These are phyloP conservation scores for Helotiales sp. DNA, from an alignment of 2,329 filamentous ascomycete genomes.

Conservation along the genomic window DNA sequence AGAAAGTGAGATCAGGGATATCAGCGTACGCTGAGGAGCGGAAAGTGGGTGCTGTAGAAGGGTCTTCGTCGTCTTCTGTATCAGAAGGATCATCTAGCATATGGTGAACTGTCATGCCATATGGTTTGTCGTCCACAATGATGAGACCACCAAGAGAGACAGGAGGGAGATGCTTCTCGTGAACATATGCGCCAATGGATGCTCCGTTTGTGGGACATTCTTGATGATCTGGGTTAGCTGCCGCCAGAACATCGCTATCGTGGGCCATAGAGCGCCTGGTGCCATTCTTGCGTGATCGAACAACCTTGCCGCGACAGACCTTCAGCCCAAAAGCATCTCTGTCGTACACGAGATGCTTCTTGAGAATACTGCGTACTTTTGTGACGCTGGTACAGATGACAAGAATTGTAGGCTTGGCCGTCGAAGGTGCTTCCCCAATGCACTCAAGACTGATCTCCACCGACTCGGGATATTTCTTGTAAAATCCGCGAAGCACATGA, in stretches of 20 bases:
- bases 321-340: slow-evolving; percentile 64
- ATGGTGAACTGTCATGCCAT: slow-evolving; percentile 96
- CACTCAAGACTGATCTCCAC: slow-evolving; percentile 77
- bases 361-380: slow-evolving; percentile 71
- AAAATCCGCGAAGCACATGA: slow-evolving; percentile 67
- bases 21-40: slow-evolving; percentile 30
- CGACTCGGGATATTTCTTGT: slow-evolving; percentile 72
- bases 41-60: slow-evolving; percentile 31
- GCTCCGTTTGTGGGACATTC: slow-evolving; percentile 79
- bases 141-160: slow-evolving; percentile 90
- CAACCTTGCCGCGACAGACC: slow-evolving; percentile 68
- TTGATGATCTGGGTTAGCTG: slow-evolving; percentile 76
- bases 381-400: slow-evolving; percentile 75
- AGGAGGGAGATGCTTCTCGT: slow-evolving; percentile 81
- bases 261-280: slow-evolving; percentile 43
- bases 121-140: slow-evolving; percentile 78
- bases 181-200: slow-evolving; percentile 88
- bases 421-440: slow-evolving; percentile 67
- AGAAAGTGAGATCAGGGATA: slow-evolving; percentile 39
- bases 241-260: slow-evolving; percentile 42
- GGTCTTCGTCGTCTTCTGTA: slow-evolving; percentile 42
- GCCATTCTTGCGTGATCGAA: slow-evolving; percentile 55
- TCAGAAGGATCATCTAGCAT: slow-evolving; percentile 77
- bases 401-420: slow-evolving; percentile 70
- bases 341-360: slow-evolving; percentile 70